Percentiles rank a stretch among this genome's conserved stretches.
phyloP scores from a whole-genome alignment of 2,329 filamentous ascomycete genomes.

The Aspergillus novoparasiticus region DNA sequence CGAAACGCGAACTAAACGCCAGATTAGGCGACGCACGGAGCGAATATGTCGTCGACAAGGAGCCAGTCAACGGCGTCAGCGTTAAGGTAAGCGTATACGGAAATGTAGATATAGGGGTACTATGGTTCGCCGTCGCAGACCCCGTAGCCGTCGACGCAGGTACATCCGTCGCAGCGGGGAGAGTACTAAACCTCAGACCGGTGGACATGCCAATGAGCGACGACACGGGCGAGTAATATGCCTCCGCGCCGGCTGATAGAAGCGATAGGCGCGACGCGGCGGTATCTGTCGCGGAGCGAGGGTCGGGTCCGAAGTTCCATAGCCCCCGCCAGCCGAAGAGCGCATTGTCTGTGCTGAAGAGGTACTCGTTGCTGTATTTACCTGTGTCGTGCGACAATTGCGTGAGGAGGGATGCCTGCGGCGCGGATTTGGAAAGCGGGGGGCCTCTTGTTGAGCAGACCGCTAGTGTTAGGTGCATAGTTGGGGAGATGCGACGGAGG shows the following conservation, averaged over 20 bases:
- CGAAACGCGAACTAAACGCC: constrained; percentile 85
- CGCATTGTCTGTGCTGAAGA: constrained; percentile 90
- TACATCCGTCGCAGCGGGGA: constrained; percentile 58
- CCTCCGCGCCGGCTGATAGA: constrained; percentile 86
- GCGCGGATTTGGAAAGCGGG: constrained; percentile 46
- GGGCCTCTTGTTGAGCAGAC: constrained; percentile 45
- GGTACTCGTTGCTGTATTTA: constrained; percentile 83
- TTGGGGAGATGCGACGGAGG: constrained; percentile 74
- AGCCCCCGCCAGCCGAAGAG: constrained; percentile 84
- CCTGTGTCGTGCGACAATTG: constrained; percentile 71
- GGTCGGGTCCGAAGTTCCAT: constrained; percentile 88
- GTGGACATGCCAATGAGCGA: constrained; percentile 91
- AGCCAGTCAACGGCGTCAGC: constrained; percentile 91
- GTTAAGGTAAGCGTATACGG: constrained; percentile 93
- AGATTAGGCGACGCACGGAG: constrained; percentile 82
- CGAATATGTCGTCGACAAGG: constrained; percentile 86
- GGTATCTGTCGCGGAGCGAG: constrained; percentile 26
- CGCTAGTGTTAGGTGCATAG: constrained; percentile 77
- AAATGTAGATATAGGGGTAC: constrained; percentile 65
- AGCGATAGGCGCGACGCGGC: constrained; percentile 70
- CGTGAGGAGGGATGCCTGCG: constrained; percentile 49
- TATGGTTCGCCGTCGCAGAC: constrained; percentile 24
- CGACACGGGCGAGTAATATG: constrained; percentile 94
- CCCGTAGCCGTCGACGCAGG: constrained; percentile 16
- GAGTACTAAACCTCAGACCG: constrained; percentile 84